Evolutionary conservation across 305 asterid genomes (phyloP).

Genomic region (Solanum hybrid): DNA sequence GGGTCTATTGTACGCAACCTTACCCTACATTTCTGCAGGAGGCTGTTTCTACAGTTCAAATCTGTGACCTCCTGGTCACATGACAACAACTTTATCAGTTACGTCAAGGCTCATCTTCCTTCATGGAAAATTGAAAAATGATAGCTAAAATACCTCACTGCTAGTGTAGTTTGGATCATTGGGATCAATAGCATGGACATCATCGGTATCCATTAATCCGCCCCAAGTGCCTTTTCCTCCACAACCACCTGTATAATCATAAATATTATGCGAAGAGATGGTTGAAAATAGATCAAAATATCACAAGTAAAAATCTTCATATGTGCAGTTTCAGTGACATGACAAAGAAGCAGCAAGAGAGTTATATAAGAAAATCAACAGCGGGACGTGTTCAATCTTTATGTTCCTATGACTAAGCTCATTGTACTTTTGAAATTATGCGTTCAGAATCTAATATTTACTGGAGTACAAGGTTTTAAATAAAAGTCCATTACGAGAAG

Average conservation of each 20-base stretch:
- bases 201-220: constrained; percentile 53
- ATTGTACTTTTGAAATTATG: not conserved
- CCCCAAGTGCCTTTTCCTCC: constrained; percentile 97
- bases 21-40: not conserved
- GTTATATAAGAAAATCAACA: not conserved
- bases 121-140: not conserved
- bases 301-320: not conserved
- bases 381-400: not conserved
- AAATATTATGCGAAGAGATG: not conserved
- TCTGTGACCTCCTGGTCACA: not conserved
- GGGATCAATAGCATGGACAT: constrained; percentile 33
- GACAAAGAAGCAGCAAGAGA: not conserved
- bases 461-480: not conserved
- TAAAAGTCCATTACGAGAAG: not conserved
- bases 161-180: constrained; percentile 72
- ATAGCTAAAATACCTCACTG: constrained; percentile 47
- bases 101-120: not conserved
- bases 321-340: not conserved
- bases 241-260: constrained; percentile 46
- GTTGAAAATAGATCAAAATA: not conserved
- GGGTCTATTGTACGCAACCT: not conserved
- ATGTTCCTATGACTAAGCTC: not conserved
- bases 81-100: not conserved
- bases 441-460: not conserved
- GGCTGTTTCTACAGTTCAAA: not conserved